Evolutionary conservation across 2,329 filamentous ascomycete species (phyloP), one percentile per base, ranked within the genome.

Genomic region (Drechslerella stenobrocha): DNA sequence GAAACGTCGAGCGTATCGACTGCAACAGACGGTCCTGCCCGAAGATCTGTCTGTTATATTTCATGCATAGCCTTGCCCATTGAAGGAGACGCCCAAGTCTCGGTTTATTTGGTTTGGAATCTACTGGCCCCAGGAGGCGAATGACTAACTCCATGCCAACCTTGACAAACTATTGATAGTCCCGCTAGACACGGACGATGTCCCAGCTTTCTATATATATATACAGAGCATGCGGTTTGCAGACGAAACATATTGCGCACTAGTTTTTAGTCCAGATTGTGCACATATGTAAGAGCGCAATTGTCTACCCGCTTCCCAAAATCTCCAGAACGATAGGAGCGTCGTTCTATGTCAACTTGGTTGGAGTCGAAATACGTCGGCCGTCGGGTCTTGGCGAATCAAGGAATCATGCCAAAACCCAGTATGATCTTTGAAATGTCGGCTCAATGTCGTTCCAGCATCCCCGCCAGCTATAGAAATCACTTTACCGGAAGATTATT

Each of bases 1-100:
- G 61, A 66, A 66, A 66, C 61, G 51, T 53, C 23, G 53, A 59
- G 48, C 40, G 61, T 58, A 59, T 66, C 61, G 61, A 59, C 52
- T 32, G 4, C 18, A 40, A 44, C 50, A n/a, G n/a, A n/a, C 28
- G 28, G 55, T 53, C 44, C 48, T 46, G 28, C 32, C 42, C 40
- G 23, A 46, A 37, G 48, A 15, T 35, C 48, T 42, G 9, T 42
- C 37, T 42, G 52, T 52, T 52, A 30, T 42, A 42, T 42, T 18
- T 65, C 22, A 58, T 57, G 60, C 61, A 52, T 53, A 5, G n/a
- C 9, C 20, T 24, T 24, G 53, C 22, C 42, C 44, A 42, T 52
- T 55, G 35, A 50, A 52, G 3, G 13, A 37, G 24, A 42, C 23
- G 34, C n/a, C 34, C 46, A 23, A 15, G 22, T 20, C 28, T 37